Evolutionary conservation across 2,329 filamentous ascomycete species (phyloP), one percentile per base, ranked within the genome.

Genomic region (Diaporthe destruens): DNA sequence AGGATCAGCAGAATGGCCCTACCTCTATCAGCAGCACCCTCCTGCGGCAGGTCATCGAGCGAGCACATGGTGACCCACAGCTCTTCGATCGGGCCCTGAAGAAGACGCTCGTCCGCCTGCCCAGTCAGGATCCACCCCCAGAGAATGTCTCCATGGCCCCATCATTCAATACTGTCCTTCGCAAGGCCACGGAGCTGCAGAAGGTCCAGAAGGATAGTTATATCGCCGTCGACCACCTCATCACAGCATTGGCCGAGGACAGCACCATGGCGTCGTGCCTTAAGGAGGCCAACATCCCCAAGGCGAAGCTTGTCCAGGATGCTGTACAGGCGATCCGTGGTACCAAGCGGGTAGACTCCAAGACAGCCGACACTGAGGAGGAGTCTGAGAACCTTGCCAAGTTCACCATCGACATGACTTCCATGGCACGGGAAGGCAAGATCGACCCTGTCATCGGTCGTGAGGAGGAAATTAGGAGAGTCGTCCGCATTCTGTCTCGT

Each of bases 401-500:
- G 80, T 99, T 98, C 84, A 98, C 96, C 71, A 96, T 98, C 79
- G 96, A 99, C 83, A 97, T 99, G 95, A 99, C 96, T 14, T 89
- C 94, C 65, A 92, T 98, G 91, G 96, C 96, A 74, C 89, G 95
- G 81, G 96, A 99, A 85, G 97, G 97, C 81, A 98, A 98, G 84
- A 95, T 98, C 72, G 96, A 98, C 81, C 96, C 96, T 2, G 96
- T 98, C 81, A 98, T 98, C 83, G 96, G 96, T 54, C 90, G 96
- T 84, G 96, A 98, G 81, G 96, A 98, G 80, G 96, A 98, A 82
- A 98, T 98, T 78, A 89, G 96, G 79, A 89, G 96, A 79, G 95
- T 98, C 32, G 91, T 98, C 77, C 92, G 96, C 72, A 98, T 98
- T 76, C 86, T 98, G 75, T 97, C 95, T 47, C 89, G 96, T 81